Evolutionary conservation across 768 basidiomycete genomes (phyloP).

Genomic region (Agrocybe praecox): DNA sequence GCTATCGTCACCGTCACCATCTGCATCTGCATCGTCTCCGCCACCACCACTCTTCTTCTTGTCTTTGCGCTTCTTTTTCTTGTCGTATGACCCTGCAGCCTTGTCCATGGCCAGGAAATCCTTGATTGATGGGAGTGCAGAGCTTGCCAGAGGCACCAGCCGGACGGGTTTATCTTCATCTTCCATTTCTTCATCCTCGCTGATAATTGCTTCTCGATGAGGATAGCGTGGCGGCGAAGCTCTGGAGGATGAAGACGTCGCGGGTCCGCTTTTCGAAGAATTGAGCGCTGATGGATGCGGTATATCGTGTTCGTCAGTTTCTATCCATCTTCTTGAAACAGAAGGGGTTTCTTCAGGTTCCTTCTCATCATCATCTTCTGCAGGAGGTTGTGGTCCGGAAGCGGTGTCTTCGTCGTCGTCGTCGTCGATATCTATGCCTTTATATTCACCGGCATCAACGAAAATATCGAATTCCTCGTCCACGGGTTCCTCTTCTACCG

Average conservation of each 20-base stretch:
- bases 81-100: conserved; percentile 63
- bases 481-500: conserved; percentile 34
- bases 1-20: conserved; percentile 34
- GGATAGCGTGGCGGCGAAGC: conserved; percentile 13
- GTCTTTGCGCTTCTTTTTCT: conserved; percentile 75
- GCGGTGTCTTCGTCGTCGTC: conserved; percentile 47
- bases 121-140: conserved; percentile 79
- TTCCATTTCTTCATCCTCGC: conserved; percentile 43
- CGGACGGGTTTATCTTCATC: conserved; percentile 50
- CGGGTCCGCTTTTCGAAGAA: neutral
- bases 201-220: conserved; percentile 14
- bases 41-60: conserved; percentile 53
- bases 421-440: conserved; percentile 60
- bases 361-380: conserved; percentile 10
- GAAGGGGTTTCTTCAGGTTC: conserved; percentile 11
- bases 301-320: conserved; percentile 31
- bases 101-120: conserved; percentile 81
- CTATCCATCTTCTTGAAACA: conserved; percentile 47
- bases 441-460: conserved; percentile 82
- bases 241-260: neutral
- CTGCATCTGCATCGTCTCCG: neutral
- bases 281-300: conserved; percentile 5
- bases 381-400: neutral
- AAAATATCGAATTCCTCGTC: conserved; percentile 86
- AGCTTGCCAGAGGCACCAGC: conserved; percentile 78